Percentiles rank a stretch among this genome's conserved stretches.
Conservation (phyloP, 2,329 filamentous ascomycete species). For the Penicillium janthinellum region DNA sequence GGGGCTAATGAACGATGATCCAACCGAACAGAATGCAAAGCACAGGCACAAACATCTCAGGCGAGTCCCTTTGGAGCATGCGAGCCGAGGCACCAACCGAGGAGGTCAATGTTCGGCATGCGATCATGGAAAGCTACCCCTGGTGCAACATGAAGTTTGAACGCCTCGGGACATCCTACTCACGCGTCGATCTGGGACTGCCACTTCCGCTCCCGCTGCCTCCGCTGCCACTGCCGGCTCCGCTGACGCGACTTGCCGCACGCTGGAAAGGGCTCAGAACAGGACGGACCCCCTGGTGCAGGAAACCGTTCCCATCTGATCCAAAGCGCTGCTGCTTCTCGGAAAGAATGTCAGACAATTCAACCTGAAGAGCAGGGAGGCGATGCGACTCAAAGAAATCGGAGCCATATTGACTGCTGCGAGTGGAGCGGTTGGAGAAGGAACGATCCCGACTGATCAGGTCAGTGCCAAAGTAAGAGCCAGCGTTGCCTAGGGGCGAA, state of each 20-base stretch:
- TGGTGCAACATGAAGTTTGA: not conserved
- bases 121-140: not conserved
- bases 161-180: constrained; percentile 25
- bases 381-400: constrained; percentile 36
- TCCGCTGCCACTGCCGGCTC: constrained; percentile 47
- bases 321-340: constrained; percentile 36
- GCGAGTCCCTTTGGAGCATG: constrained; percentile 5
- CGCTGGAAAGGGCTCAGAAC: constrained; percentile 43
- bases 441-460: constrained; percentile 42
- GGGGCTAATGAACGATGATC: constrained; percentile 9
- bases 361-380: constrained; percentile 33
- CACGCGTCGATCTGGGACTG: constrained; percentile 43
- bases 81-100: constrained; percentile 3
- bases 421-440: constrained; percentile 45
- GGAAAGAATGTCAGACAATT: constrained; percentile 33
- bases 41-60: constrained; percentile 11
- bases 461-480: constrained; percentile 37
- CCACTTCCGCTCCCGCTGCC: constrained; percentile 43
- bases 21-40: constrained; percentile 15
- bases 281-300: constrained; percentile 41
- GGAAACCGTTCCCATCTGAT: constrained; percentile 35
- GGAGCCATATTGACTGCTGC: constrained; percentile 40
- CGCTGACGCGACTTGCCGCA: constrained; percentile 53
- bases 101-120: not conserved
- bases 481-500: constrained; percentile 37